phyloP scores from a whole-genome alignment of 1,284 basidiomycete genomes.

The Austroboletus olivaceoglutinosus region DNA sequence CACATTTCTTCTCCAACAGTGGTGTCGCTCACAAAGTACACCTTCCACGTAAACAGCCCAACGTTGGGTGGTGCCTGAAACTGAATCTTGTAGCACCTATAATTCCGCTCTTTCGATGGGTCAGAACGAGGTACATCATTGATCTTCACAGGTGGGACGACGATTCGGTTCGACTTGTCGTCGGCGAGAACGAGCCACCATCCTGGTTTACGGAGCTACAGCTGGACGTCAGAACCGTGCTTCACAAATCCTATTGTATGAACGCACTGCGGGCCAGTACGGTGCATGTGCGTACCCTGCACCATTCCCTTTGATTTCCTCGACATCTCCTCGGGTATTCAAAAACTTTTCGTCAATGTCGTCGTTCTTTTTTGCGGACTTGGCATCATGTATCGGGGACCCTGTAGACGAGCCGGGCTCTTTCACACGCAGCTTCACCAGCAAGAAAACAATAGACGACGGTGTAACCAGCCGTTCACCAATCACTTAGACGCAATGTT shows the following conservation, averaged over 20 bases:
- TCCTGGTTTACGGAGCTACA: constrained; percentile 76
- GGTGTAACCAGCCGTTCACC: constrained; percentile 90
- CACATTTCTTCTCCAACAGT: constrained; percentile 82
- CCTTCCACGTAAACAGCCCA: constrained; percentile 88
- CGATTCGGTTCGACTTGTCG: constrained; percentile 84
- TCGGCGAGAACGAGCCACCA: constrained; percentile 95
- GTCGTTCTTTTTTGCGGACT: constrained; percentile 54
- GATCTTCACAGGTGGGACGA: constrained; percentile 88
- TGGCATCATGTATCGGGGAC: constrained; percentile 38
- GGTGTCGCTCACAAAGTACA: constrained; percentile 84
- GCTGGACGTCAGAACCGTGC: background rate
- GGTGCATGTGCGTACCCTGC: constrained; percentile 85
- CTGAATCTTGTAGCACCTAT: constrained; percentile 84
- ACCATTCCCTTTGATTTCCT: constrained; percentile 50
- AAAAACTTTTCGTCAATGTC: constrained; percentile 68
- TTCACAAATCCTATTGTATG: background rate
- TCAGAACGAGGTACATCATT: constrained; percentile 75
- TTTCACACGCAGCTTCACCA: constrained; percentile 76
- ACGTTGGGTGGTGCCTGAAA: constrained; percentile 92
- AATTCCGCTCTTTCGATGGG: constrained; percentile 57
- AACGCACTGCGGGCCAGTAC: constrained; percentile 80
- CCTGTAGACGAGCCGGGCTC: constrained; percentile 38
- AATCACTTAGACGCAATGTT: constrained; percentile 58
- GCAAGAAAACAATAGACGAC: constrained; percentile 84
- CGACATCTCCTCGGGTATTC: constrained; percentile 57